Evolutionary conservation across 805 yeast genomes (phyloP).

Genomic region (Metschnikowia rubicola): DNA sequence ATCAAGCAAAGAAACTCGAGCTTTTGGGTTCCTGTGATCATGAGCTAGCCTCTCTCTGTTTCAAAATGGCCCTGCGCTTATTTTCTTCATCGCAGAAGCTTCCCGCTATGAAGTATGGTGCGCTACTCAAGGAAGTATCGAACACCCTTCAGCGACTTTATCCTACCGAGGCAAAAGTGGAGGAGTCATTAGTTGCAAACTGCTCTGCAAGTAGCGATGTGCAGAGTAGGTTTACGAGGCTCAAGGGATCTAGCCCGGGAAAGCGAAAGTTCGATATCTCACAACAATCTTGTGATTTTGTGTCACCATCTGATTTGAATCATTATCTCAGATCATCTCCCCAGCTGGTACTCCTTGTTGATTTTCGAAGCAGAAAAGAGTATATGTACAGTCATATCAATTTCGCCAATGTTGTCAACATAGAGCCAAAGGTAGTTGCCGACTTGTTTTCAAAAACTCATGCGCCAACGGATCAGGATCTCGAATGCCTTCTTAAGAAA

Average conservation of each 20-base stretch:
- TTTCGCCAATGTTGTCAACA: conserved; percentile 57
- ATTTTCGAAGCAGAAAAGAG: conserved; percentile 59
- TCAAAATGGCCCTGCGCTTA: conserved; percentile 2
- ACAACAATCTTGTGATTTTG: conserved; percentile 5
- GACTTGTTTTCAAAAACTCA: conserved; percentile 27
- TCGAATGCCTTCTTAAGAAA: conserved; percentile 59
- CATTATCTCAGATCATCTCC: conserved; percentile 7
- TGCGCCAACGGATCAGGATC: conserved; percentile 52
- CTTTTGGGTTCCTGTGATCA: conserved; percentile 35
- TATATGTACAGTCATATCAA: conserved; percentile 64
- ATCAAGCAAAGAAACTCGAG: conserved; percentile 28
- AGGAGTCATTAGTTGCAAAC: too few relatives aligned
- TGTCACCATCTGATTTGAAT: conserved; percentile 13
- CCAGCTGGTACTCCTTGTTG: conserved; percentile 54
- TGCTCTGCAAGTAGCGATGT: background rate
- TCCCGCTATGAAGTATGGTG: background rate
- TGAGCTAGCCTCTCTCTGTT: conserved; percentile 34
- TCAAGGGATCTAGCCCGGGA: background rate
- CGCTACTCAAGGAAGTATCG: conserved; percentile 1
- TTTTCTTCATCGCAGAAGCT: background rate
- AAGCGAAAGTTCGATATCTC: too few relatives aligned
- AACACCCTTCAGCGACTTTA: background rate
- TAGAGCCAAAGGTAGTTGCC: conserved; percentile 54
- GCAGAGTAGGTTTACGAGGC: conserved; percentile 2
- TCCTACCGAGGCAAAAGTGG: too few relatives aligned